Evolutionary conservation across 1,284 basidiomycete species (phyloP).

Genomic region (Sanghuangporus baumii): DNA sequence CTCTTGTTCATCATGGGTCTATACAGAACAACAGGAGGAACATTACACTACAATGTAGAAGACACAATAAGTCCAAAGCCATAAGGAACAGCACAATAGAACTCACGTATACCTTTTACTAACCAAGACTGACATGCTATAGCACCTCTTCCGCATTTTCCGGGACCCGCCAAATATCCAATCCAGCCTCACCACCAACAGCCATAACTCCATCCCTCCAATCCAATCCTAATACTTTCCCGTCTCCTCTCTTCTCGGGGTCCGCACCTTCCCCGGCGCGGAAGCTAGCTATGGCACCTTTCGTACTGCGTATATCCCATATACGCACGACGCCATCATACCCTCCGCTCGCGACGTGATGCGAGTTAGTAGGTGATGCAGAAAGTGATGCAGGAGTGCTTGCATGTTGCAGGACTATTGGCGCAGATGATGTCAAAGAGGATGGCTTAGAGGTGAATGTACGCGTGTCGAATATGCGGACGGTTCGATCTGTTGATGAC

Average conservation of each 20-base stretch:
- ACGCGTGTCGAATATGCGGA: slow-evolving; percentile 64
- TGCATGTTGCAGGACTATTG: slow-evolving; percentile 55
- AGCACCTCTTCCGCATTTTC: slow-evolving; percentile 12
- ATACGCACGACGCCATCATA: slow-evolving; percentile 81
- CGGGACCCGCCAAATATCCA: slow-evolving; percentile 71
- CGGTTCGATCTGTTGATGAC: slow-evolving; percentile 63
- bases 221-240: slow-evolving; percentile 70
- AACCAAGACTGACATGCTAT: neutral
- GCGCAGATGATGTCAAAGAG: slow-evolving; percentile 33
- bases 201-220: slow-evolving; percentile 72
- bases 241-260: slow-evolving; percentile 30
- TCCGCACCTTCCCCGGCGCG: slow-evolving; percentile 42
- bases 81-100: neutral
- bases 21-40: neutral
- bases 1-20: too few species aligned
- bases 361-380: slow-evolving; percentile 43
- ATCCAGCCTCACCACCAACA: slow-evolving; percentile 79
- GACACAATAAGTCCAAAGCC: neutral
- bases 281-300: slow-evolving; percentile 63
- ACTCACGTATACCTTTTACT: neutral
- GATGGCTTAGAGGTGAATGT: slow-evolving; percentile 21
- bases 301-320: slow-evolving; percentile 80
- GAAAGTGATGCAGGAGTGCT: slow-evolving; percentile 72
- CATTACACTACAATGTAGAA: neutral
- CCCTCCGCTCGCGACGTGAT: slow-evolving; percentile 75